Base-by-base conservation (phyloP, 2,329 filamentous ascomycete genomes). In the Fusarium equiseti region DNA sequence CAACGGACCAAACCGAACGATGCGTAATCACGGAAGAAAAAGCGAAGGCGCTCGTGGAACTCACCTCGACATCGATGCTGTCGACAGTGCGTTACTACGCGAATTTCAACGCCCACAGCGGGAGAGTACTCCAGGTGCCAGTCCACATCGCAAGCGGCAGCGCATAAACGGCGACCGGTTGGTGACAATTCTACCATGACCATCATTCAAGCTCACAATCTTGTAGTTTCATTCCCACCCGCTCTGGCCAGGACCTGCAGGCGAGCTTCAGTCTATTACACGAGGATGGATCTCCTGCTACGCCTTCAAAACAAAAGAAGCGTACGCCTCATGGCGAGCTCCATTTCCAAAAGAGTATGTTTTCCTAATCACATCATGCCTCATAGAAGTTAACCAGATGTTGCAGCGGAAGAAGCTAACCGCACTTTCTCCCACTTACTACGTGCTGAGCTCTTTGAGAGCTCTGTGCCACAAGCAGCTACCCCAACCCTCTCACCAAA, bases 231-330 rank as follows among this genome's bases (percentile, higher is more conserved):
- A 98, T 99, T 73, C 96, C 96, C 29, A 97, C 96, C 75, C 89
- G 96, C 44, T 91, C 95, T 71, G 96, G 95, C 8, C 94, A 97
- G 80, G 96, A 99, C 80, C 85, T 98, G 26, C 92, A 95, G 79
- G 94, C 95, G 56, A 97, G 94, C 80, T 98, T 96, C 81, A 97
- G 91, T 78, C 84, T 98, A 59, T 86, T 98, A 29, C 93, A 97
- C 77, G 95, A 98, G 68, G 94, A 97, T 79, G 94, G 92, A 42
- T 98, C 95, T 22, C 96, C 96, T 22, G 92, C 95, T 15, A 97
- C 95, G 3, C 94, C 95, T 2, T 95, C 94, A 6, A 93, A 91
- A 78, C 88, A 92, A 63, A 94, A 93, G 82, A 95, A 92, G 83
- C 91, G 95, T 45, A 91, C 91, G 24, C 93, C 94, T 12, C 92